These are phyloP conservation scores for Aspergillus incahuasiensis DNA, from an alignment of 495 filamentous ascomycete genomes.

Conservation along the genomic window DNA sequence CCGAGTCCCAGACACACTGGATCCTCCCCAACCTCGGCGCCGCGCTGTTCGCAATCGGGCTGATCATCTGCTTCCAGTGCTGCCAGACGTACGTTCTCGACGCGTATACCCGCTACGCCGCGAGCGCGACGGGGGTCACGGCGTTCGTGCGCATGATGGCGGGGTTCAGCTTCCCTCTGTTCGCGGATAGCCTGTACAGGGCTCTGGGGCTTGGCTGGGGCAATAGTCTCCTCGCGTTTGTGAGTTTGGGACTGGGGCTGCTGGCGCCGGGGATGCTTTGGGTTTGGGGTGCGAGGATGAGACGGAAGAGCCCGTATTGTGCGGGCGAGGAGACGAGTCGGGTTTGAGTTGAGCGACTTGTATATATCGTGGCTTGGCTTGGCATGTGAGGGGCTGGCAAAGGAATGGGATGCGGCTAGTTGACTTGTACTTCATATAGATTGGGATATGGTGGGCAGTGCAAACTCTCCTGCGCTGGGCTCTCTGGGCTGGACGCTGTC, in stretches of 20 bases:
- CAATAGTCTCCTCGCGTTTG: conserved; percentile 11
- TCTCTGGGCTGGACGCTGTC: neutral
- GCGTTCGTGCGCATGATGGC: conserved; percentile 14
- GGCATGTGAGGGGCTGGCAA: no score
- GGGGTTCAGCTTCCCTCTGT: conserved; percentile 14
- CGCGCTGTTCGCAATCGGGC: conserved; percentile 45
- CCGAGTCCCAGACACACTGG: conserved; percentile 35
- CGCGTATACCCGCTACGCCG: conserved; percentile 12
- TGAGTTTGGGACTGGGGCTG: conserved; percentile 6
- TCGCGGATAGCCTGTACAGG: conserved; percentile 9
- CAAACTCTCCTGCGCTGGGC: neutral
- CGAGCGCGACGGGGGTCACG: conserved; percentile 12
- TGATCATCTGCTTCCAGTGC: conserved; percentile 18
- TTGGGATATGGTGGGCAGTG: neutral
- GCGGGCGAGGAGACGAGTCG: neutral
- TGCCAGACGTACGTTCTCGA: conserved; percentile 14
- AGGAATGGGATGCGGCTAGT: no score
- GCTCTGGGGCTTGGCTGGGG: conserved; percentile 15
- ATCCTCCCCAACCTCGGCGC: conserved; percentile 43
- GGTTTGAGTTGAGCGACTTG: neutral
- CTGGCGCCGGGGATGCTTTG: conserved; percentile 12
- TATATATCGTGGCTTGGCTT: no score
- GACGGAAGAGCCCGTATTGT: conserved; percentile 8
- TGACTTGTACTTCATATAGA: no score
- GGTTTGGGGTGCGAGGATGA: conserved; percentile 11